Base-by-base conservation (phyloP, 2,329 filamentous ascomycete genomes). In the Fusarium devonianum region DNA sequence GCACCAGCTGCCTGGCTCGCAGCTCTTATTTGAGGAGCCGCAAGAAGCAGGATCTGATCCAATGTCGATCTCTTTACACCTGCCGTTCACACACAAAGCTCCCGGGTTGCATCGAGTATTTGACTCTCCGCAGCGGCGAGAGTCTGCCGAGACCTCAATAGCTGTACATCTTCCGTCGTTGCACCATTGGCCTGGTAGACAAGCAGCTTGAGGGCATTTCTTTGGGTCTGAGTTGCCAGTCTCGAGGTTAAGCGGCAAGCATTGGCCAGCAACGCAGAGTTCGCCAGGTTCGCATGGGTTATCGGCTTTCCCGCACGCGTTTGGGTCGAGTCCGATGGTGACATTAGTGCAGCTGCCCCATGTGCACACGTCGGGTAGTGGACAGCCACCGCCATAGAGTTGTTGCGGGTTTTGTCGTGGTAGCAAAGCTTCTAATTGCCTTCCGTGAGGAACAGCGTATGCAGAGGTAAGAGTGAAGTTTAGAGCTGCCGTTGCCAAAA, bases 1-100 rank as follows among this genome's bases (percentile, higher is more conserved):
- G 4, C 58, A 62, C 58, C 58, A 62, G 18, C 45, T 62, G 2
- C 58, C 58, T 2, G 58, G 35, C 2, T 16, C 39, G 42, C 58
- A 62, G 11, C 47, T 29, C 22, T 34, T 39, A 5, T 54, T 45
- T 14, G 28, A 45, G 9, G 19, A 2, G 1, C 58, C 58, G 14
- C 58, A 62, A 12, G 43, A 46, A 4, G 13, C 35, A 1, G 58
- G 35, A 14, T 62, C 56, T 12, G 51, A 49, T 7, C 58, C 58
- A 5, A 62, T 57, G 19, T 50, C 28, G 26, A 60, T 39, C 14
- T 42, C 44, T 11, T 58, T 47, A 11, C 58, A 62, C 17, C 9
- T 26, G 0, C 38, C 48, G 17, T 62, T 62, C 25, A 62, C 38
- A 19, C 58, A 62, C 9, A 62, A 47, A 11, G 39, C 36, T 17